Evolutionary conservation across 768 basidiomycete genomes (phyloP), one percentile per base, ranked within the genome.

Genomic region (Megacollybia marginata): DNA sequence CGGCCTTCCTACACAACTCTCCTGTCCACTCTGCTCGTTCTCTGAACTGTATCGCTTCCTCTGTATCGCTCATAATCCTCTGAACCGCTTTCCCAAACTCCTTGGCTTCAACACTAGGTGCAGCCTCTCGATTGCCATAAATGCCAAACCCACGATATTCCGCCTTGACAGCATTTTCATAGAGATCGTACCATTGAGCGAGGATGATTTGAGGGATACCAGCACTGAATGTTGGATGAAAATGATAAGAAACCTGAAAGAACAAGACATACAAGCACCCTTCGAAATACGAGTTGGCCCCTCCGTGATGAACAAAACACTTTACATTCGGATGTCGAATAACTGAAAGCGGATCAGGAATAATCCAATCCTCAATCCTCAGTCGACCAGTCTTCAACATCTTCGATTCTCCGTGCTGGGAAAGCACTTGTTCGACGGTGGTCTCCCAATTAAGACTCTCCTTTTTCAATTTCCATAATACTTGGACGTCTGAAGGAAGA

Each of bases 101-200:
- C 9, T 20, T 36, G 5, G 55, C 48, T 16, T 55, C 51, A 28
- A 53, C 54, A 31, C 48, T 36, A 8, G 57, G 57, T 6, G 59
- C 51, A 34, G 33, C 42, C 16, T 46, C 45, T 33, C 51, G 54
- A 40, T 57, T 60, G 15, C 57, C 59, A 45, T 56, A 58, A 13
- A 60, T 48, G 12, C 59, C 59, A 44, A 58, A 54, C 2, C 57
- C 57, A 28, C 56, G 49, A 49, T 49, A 60, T 34, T 60, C 59
- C 5, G 50, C 55, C 32, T 57, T 51, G 8, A 48, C 51, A 11
- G 59, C 59, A 42, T 55, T 55, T 19, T 60, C 59, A 43, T 60
- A 60, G 7, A 55, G 51, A 48, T 60, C 59, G 28, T 54, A 54
- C 59, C 59, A 60, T 33, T 56, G 53, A 2, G 59, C 52, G 10